Base-by-base conservation (phyloP, 2,329 filamentous ascomycete species). In the Aspergillus aculeatus region DNA sequence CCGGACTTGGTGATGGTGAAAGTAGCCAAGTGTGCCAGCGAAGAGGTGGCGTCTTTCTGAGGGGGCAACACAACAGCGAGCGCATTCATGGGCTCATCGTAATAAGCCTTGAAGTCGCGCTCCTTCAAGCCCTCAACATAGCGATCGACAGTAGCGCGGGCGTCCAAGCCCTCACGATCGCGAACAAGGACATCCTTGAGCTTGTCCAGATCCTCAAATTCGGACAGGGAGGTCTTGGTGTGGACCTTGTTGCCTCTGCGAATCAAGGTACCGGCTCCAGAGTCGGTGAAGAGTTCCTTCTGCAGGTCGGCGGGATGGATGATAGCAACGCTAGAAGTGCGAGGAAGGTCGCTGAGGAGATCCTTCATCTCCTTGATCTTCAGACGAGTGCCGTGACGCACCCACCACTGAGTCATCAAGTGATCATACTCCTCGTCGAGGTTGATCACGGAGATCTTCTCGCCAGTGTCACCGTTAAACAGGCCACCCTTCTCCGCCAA, bases 351-450 rank as follows among this genome's bases (percentile, higher is more conserved):
- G 68, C 92, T 91, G 55, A 99, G 81, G 29, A 99, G 84, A 60
- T 96, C 92, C 83, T 96, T 96, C 80, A 96, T 96, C 80, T 99
- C 92, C 80, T 90, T 91, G 77, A 99, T 98, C 87, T 99, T 99
- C 65, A 98, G 84, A 64, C 93, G 86, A 41, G 94, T 98, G 64
- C 95, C 95, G 74, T 95, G 96, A 72, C 91, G 88, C 77, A 96
- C 95, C 95, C 94, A 99, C 68, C 90, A 87, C 79, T 97, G 92
- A 59, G 87, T 84, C 92, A 98, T 96, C 71, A 97, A 84, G 72
- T 91, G 84, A 60, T 96, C 92, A 71, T 91, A 98, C 79, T 99
- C 95, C 78, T 96, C 93, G 73, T 99, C 95, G 59, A 99, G 83
- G 80, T 98, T 98, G 79, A 98, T 98, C 61, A 90, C 91, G 5